A percentile compares a stretch with the other conserved stretches of the same genome.
phyloP scores from a whole-genome alignment of 345 rosid genomes.

The Trapa incisa region DNA sequence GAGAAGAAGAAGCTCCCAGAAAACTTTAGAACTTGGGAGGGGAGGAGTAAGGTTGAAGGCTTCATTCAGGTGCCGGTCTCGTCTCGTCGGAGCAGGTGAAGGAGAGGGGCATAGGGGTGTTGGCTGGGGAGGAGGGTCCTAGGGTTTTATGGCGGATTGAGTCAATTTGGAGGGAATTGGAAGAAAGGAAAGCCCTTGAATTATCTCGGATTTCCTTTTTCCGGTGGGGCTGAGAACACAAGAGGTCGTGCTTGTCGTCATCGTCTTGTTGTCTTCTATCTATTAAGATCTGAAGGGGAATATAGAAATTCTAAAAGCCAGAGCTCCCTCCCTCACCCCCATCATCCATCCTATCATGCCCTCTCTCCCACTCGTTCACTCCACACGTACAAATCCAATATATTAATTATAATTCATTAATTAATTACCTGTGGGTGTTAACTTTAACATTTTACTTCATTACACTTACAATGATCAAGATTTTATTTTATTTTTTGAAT shows the following conservation, averaged over 20 bases:
- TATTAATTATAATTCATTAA: too few relatives aligned
- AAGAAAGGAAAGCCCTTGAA: constrained; percentile 12
- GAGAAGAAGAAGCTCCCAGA: constrained; percentile 7
- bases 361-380: constrained; percentile 1
- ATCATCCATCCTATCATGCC: too few relatives aligned
- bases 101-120: too few relatives aligned
- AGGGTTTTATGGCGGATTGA: constrained; percentile 26
- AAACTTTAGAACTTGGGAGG: constrained; percentile 12
- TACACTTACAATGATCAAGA: too few relatives aligned
- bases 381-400: not conserved
- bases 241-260: constrained; percentile 50
- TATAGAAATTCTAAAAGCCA: constrained; percentile 55
- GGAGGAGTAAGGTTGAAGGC: not conserved
- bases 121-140: constrained; percentile 3
- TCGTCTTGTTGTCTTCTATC: constrained; percentile 28
- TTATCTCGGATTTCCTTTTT: constrained; percentile 14
- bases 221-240: constrained; percentile 32
- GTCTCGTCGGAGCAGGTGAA: too few relatives aligned
- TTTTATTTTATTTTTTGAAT: too few relatives aligned
- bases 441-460: too few relatives aligned
- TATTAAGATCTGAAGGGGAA: constrained; percentile 30
- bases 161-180: constrained; percentile 7
- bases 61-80: too few relatives aligned
- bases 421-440: too few relatives aligned
- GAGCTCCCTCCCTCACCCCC: constrained; percentile 6